Percentiles rank a stretch among this genome's conserved stretches.
Conservation (phyloP, 371 early-diverging fungal species). For the Mucor irregularis region DNA sequence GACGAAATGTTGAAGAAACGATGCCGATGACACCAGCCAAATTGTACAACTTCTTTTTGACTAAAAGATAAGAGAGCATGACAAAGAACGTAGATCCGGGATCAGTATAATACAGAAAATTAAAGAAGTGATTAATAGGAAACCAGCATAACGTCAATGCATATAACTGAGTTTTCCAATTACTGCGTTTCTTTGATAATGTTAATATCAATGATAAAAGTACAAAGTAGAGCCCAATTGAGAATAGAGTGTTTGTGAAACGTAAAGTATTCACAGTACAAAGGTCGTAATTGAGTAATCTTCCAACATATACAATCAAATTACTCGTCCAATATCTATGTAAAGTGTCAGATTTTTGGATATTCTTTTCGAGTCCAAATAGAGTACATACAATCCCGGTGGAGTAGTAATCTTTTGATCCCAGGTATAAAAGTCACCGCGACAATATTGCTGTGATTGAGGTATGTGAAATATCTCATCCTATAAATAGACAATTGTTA, state of each 20-base stretch:
- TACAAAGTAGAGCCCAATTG: constrained; percentile 50
- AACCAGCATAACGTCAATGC: constrained; percentile 68
- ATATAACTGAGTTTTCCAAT: constrained; percentile 22
- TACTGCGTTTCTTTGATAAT: constrained; percentile 27
- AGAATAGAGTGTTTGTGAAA: constrained; percentile 60
- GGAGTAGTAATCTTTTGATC: constrained; percentile 96
- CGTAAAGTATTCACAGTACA: constrained; percentile 61
- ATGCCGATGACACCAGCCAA: constrained; percentile 58
- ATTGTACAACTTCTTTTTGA: constrained; percentile 47
- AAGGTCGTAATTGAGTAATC: constrained; percentile 10
- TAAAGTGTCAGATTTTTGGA: neutral
- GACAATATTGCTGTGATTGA: constrained; percentile 88
- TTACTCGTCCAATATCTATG: constrained; percentile 53
- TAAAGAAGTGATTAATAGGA: constrained; percentile 84
- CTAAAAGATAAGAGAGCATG: constrained; percentile 63
- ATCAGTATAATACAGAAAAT: constrained; percentile 92
- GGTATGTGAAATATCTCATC: constrained; percentile 95
- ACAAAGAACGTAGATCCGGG: constrained; percentile 82
- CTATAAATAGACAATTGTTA: constrained; percentile 50
- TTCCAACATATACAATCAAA: constrained; percentile 7
- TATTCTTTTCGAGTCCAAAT: neutral
- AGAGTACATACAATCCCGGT: constrained; percentile 84
- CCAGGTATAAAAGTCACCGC: constrained; percentile 70
- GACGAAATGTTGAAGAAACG: constrained; percentile 75
- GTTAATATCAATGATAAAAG: constrained; percentile 35